Conservation (phyloP, 2,329 filamentous ascomycete genomes). For the Lachnellula suecica region DNA sequence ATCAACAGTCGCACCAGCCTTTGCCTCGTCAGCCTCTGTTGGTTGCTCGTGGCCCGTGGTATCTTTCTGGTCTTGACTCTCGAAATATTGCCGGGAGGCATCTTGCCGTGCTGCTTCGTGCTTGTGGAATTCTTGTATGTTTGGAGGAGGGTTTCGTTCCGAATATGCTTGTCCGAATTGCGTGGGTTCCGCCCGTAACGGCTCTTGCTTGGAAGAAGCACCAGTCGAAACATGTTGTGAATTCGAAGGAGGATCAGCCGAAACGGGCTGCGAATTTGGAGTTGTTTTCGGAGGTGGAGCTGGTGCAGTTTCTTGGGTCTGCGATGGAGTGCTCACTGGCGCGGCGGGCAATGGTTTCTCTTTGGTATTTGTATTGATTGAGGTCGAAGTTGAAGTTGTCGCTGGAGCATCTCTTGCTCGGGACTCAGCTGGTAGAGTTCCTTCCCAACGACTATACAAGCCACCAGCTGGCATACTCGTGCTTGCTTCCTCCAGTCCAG, state of each 20-base stretch:
- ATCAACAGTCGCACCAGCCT: conserved; percentile 19
- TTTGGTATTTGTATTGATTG: background rate
- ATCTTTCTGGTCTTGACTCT: conserved; percentile 1
- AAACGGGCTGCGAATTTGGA: too few relatives aligned
- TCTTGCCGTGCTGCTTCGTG: conserved; percentile 13
- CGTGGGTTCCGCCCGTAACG: conserved; percentile 13
- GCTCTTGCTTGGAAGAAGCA: background rate
- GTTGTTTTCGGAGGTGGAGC: too few relatives aligned
- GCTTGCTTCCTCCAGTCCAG: background rate
- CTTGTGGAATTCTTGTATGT: conserved; percentile 20
- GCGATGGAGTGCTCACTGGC: background rate
- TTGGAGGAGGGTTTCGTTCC: conserved; percentile 23
- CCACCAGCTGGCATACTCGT: background rate
- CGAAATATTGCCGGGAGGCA: conserved; percentile 17
- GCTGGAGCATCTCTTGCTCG: background rate
- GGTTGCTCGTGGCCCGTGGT: conserved; percentile 1
- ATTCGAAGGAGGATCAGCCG: too few relatives aligned
- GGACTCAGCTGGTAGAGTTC: background rate
- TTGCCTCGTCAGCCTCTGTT: conserved; percentile 5
- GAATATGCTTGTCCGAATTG: conserved; percentile 21
- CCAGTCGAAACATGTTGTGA: too few relatives aligned
- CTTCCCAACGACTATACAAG: too few relatives aligned
- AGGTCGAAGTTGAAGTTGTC: background rate
- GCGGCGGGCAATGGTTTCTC: background rate
- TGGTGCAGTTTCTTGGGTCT: too few relatives aligned